These are phyloP conservation scores for Ambispora gerdemannii DNA, from an alignment of 192 early-diverging fungal genomes.

Conservation along the genomic window DNA sequence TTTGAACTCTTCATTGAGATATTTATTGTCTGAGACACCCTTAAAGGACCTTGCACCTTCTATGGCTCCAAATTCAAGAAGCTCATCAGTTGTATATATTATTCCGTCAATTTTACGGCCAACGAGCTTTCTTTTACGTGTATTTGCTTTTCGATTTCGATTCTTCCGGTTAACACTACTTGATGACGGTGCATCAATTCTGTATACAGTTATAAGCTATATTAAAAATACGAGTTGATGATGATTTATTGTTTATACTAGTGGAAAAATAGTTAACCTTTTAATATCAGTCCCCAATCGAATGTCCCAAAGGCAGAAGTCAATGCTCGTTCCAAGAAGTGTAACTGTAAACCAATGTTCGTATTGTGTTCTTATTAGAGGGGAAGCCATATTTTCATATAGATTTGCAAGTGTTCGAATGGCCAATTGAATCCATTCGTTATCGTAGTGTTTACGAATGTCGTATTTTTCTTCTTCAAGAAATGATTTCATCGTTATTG, in stretches of 20 bases:
- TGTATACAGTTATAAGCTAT: too few relatives aligned
- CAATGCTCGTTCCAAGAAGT: slow-evolving; percentile 22
- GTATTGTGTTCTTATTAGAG: background rate
- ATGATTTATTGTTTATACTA: slow-evolving; percentile 13
- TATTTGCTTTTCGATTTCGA: slow-evolving; percentile 13
- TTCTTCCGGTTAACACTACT: slow-evolving; percentile 27
- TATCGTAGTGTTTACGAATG: background rate
- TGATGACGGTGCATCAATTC: slow-evolving; percentile 11
- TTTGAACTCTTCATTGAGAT: slow-evolving; percentile 16
- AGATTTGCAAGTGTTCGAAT: background rate
- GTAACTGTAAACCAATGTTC: slow-evolving; percentile 18
- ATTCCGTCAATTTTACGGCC: slow-evolving; percentile 23
- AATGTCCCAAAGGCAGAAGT: slow-evolving; percentile 10
- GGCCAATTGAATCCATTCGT: background rate
- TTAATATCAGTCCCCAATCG: slow-evolving; percentile 19
- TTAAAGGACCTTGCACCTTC: slow-evolving; percentile 17
- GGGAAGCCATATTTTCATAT: slow-evolving; percentile 16
- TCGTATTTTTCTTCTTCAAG: slow-evolving; percentile 12
- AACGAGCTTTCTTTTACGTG: slow-evolving; percentile 9
- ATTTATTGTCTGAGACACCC: slow-evolving; percentile 14
- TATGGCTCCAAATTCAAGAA: slow-evolving; percentile 12
- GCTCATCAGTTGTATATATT: slow-evolving; percentile 1
- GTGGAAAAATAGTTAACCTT: slow-evolving; percentile 1
- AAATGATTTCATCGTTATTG: slow-evolving; percentile 4
- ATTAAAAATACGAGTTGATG: too few relatives aligned